Base-by-base conservation (phyloP, 1,284 basidiomycete species). In the Neolentinus lepideus region DNA sequence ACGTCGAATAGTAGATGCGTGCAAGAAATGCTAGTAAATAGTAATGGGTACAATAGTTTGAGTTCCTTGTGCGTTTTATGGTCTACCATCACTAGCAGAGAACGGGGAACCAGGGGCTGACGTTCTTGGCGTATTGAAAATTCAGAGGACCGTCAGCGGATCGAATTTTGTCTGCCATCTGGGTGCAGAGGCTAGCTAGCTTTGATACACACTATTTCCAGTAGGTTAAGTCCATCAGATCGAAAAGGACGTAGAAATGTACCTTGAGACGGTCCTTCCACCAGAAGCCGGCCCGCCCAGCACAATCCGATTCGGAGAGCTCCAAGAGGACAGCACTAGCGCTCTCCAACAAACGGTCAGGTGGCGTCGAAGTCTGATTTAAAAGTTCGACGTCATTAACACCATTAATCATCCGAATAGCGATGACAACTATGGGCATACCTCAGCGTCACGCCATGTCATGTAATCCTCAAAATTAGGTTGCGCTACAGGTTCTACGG, bases 401-500 rank as follows among this genome's bases (percentile, higher is more conserved):
- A 25, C n/a, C n/a, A 21, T 9, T 35, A 35, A 35, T 35, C 33
- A 43, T 16, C 38, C n/a, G 38, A 4, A 6, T 4, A 16, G 38
- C 16, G 16, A 21, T 4, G 3, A 43, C 6, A 3, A n/a, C 6
- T 16, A 16, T n/a, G 38, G 16, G 12, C 29, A 31, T 43, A 43
- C 38, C 38, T 43, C 38, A 43, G 38, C 38, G 3, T 16, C 38
- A n/a, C 22, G 27, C 47, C 27, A 25, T 4, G 24, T n/a, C 27
- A 58, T 53, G 52, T 62, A 82, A 24, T 67, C 62, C 24, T 71
- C 61, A n/a, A 83, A 69, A 54, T 78, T 71, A 1, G 76, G 76
- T 27, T 66, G 67, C 1, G 67, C 77, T 35, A 83, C 64, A 0
- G 74, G 71, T 0, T 70, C 63, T 0, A 68, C 66, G 3, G 72